These are phyloP conservation scores for Alnus rubra DNA, from an alignment of 306 rosid genomes.

Conservation along the genomic window DNA sequence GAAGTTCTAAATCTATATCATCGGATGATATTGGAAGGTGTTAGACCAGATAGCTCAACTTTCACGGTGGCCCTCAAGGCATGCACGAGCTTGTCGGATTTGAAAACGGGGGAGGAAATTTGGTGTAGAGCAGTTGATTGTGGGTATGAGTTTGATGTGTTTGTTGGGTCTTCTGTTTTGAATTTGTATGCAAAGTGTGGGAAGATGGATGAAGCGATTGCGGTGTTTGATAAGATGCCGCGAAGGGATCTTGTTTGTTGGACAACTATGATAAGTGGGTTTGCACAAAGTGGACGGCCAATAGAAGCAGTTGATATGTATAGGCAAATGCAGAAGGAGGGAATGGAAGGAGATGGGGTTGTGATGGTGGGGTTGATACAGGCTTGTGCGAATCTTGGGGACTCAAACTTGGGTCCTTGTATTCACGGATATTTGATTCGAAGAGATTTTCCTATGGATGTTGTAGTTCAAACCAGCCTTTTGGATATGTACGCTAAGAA, in stretches of 20 bases:
- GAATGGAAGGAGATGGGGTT: conserved; percentile 40
- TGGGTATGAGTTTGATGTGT: conserved; percentile 41
- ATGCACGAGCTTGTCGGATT: conserved; percentile 34
- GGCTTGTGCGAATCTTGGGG: conserved; percentile 44
- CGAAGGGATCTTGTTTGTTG: conserved; percentile 53
- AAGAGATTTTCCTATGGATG: conserved; percentile 36
- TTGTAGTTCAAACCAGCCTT: conserved; percentile 45
- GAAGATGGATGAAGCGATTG: conserved; percentile 37
- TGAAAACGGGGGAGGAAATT: conserved; percentile 42
- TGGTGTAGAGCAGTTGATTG: conserved; percentile 38
- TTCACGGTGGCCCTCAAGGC: conserved; percentile 46
- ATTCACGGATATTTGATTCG: conserved; percentile 42
- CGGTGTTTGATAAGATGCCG: conserved; percentile 33
- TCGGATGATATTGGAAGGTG: conserved; percentile 33
- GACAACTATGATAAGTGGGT: conserved; percentile 47
- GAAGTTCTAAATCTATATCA: conserved; percentile 37
- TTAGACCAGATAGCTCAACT: conserved; percentile 47
- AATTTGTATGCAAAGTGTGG: conserved; percentile 46
- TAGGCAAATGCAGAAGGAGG: conserved; percentile 38
- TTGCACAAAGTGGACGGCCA: conserved; percentile 38
- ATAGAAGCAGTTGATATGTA: conserved; percentile 43
- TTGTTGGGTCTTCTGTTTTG: conserved; percentile 45
- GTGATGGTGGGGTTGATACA: conserved; percentile 47
- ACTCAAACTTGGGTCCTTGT: conserved; percentile 32
- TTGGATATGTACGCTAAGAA: conserved; percentile 45